Base-by-base conservation (phyloP, 208 protist genomes). In the Wallacemonas rigidus region DNA sequence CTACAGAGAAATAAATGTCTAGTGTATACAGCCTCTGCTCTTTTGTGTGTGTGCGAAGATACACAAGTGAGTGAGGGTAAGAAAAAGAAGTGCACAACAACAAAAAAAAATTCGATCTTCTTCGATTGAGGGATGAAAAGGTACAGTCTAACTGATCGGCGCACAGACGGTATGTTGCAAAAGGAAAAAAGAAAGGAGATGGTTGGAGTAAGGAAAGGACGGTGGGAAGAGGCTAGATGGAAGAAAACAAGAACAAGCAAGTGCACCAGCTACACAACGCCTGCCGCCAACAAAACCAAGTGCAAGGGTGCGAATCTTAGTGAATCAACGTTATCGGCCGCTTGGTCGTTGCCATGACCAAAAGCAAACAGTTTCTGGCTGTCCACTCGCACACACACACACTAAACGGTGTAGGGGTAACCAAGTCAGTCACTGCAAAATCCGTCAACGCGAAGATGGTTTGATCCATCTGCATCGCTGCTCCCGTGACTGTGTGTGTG, bases 141-240 rank as follows among this genome's bases (percentile, higher is more conserved):
- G 17, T 2, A 57, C 53, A 57, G 53, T 57, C 53, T 57, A 57
- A 35, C 53, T 57, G 53, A 53, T 53, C 48, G 8, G 48, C 48
- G 48, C 48, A 15, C 48, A 53, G 48, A 26, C 26, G 26, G 26
- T 26, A 26, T 26, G 26, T 26, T 26, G 48, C 11, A 53, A 1
- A 53, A 53, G 48, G 48, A 53, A 15, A 26, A 26, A 26, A 26
- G 26, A 26, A 26, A 0, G 26, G 0, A 26, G 26, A 26, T 26
- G 26, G 26, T 26, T 26, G 1, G 53, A n/a, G 15, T 7, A 57
- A n/a, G 53, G 14, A 57, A 8, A 57, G 53, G 8, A 35, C 14
- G 11, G 53, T 7, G 6, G 53, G 53, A 7, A 17, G 17, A 38
- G 17, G 53, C 6, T 36, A n/a, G 53, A 15, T 0, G 14, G 5